These are phyloP conservation scores for Aphanomyces cochlioides DNA, from an alignment of 352 stramenopile species.

Conservation along the genomic window DNA sequence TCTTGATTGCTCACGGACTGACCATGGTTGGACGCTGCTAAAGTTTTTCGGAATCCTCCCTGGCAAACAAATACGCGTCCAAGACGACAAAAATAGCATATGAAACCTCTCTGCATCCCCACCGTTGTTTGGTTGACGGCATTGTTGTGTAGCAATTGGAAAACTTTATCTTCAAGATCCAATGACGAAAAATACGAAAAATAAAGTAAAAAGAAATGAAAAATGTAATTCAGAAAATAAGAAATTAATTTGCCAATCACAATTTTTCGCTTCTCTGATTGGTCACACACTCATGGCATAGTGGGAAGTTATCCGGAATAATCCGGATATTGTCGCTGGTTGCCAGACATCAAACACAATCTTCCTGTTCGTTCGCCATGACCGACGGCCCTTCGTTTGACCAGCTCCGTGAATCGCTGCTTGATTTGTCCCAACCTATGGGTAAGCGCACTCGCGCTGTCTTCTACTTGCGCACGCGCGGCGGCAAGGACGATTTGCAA, in stretches of 20 bases:
- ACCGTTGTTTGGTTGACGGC: too few relatives aligned
- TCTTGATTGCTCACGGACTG: too few relatives aligned
- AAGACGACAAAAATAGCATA: too few relatives aligned
- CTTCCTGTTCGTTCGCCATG: conserved; percentile 2
- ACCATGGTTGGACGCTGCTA: too few relatives aligned
- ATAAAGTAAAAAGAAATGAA: too few relatives aligned
- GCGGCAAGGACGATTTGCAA: conserved; percentile 67
- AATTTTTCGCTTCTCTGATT: not conserved
- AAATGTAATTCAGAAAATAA: too few relatives aligned
- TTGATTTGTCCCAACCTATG: conserved; percentile 80
- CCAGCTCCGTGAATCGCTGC: conserved; percentile 49
- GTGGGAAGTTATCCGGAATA: not conserved
- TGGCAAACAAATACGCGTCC: too few relatives aligned
- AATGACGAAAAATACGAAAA: too few relatives aligned
- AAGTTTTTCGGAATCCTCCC: too few relatives aligned
- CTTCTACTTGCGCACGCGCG: conserved; percentile 87
- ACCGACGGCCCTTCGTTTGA: conserved; percentile 51
- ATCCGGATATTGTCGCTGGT: not conserved
- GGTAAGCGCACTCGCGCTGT: conserved; percentile 89
- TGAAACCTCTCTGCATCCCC: too few relatives aligned
- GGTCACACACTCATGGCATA: not conserved
- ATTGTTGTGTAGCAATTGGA: too few relatives aligned
- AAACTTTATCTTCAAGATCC: too few relatives aligned
- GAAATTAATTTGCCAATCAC: not conserved
- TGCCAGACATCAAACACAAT: not conserved